Base-by-base conservation (phyloP, 129 eudicot genomes). In the Glebionis coronaria region DNA sequence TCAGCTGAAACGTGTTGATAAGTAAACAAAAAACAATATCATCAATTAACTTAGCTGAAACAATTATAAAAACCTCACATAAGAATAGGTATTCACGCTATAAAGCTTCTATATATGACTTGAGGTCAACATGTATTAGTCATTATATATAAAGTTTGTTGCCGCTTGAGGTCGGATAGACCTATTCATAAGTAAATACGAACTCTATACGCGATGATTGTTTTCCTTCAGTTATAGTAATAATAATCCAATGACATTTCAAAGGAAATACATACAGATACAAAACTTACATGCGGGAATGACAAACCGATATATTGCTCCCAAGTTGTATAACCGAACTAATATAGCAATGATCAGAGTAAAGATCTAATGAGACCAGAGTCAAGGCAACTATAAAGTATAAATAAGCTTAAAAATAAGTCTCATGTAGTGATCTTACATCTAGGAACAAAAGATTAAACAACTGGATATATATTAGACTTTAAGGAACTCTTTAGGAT, bases 221-320 rank as follows among this genome's bases (percentile, higher is more conserved):
- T 45, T 27, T 44, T 27, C 40, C 42, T 44, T 19, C 63, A 40
- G 15, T 27, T 27, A 40, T 38, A 18, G 53, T 14, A 63, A 6
- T 72, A 63, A 8, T 1, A n/a, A 61, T 19, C 31, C 1, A 28
- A 46, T 21, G 35, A 42, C 74, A 60, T 51, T 63, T 65, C 44
- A 27, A 18, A 51, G 38, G 55, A 1, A 28, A 51, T 58, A 51
- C 27, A 59, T 2, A 53, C n/a, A 53, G 54, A 45, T 19, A 58
- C 6, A 56, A 31, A 77, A 56, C 95, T 79, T 79, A 93, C 98
- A 80, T 82, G 70, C 86, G 92, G 69, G 87, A 42, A 28, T 96
- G 96, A 73, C 90, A 86, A 69, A 84, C 88, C 47, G 96, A 96
- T 58, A 86, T 64, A 75, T 63, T 89, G 81, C 95, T 73, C 63